These are phyloP conservation scores for Lecanosticta acicola DNA, from an alignment of 2,329 filamentous ascomycete species.

Conservation along the genomic window DNA sequence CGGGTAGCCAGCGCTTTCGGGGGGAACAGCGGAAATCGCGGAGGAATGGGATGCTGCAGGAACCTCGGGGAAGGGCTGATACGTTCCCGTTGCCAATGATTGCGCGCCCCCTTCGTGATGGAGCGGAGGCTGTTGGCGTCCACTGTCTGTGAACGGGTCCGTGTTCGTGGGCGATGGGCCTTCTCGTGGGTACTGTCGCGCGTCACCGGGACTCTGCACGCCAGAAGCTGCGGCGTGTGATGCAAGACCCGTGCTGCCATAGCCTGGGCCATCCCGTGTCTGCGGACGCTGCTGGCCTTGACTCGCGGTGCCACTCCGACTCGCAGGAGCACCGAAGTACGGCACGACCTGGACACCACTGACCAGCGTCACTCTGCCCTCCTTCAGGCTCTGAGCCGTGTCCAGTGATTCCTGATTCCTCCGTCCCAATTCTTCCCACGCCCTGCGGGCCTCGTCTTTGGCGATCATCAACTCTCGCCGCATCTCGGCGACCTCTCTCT, in stretches of 20 bases:
- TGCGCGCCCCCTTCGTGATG: conserved; percentile 36
- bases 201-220: conserved; percentile 28
- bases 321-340: conserved; percentile 27
- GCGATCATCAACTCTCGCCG: conserved; percentile 88
- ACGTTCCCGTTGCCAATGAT: conserved; percentile 16
- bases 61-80: conserved; percentile 12
- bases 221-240: conserved; percentile 19
- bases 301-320: conserved; percentile 38
- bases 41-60: conserved; percentile 14
- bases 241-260: conserved; percentile 20
- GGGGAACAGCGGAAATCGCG: conserved; percentile 6
- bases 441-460: conserved; percentile 88
- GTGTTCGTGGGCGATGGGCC: conserved; percentile 53
- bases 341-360: conserved; percentile 94
- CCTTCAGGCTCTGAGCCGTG: conserved; percentile 74
- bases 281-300: conserved; percentile 32
- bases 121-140: conserved; percentile 30
- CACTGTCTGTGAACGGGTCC: conserved; percentile 56
- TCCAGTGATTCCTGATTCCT: conserved; percentile 91
- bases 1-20: background rate
- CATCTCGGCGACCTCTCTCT: conserved; percentile 66
- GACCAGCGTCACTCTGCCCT: conserved; percentile 80
- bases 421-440: conserved; percentile 94
- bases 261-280: conserved; percentile 34
- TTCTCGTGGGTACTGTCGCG: conserved; percentile 48